Conservation (phyloP, 2,329 filamentous ascomycete genomes). For the Trichophyton simii region DNA sequence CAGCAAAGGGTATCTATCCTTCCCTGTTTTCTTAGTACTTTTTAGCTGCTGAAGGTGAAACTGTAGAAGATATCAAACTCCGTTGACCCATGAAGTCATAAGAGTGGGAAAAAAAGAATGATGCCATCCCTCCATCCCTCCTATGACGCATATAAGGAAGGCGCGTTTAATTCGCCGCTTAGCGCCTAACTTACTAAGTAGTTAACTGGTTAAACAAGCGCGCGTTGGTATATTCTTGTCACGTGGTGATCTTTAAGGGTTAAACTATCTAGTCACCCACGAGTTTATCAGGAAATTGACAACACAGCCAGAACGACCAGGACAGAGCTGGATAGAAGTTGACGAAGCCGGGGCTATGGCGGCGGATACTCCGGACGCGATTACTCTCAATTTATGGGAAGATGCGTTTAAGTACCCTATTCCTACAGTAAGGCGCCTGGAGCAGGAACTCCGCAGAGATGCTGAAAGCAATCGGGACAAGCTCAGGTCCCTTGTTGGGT, state of each 20-base stretch:
- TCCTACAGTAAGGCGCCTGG: conserved; percentile 49
- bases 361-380: conserved; percentile 44
- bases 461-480: conserved; percentile 53
- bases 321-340: too few species aligned
- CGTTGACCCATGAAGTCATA: not conserved
- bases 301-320: not conserved
- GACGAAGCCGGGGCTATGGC: conserved; percentile 30
- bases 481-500: conserved; percentile 55
- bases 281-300: not conserved
- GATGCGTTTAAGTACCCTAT: conserved; percentile 56
- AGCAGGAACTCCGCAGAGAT: conserved; percentile 51
- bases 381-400: conserved; percentile 48
- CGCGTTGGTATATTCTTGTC: not conserved
- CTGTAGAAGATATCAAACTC: not conserved
- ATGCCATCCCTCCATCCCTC: not conserved
- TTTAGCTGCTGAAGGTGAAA: not conserved
- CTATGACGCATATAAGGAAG: not conserved
- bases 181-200: not conserved
- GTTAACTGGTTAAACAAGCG: not conserved
- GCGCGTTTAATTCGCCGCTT: not conserved
- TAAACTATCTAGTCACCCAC: too few species aligned
- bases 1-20: not conserved
- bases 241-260: not conserved
- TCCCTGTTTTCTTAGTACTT: not conserved
- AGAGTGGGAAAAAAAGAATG: not conserved